Evolutionary conservation across 768 basidiomycete species (phyloP).

Genomic region (Chalciporus chontae): DNA sequence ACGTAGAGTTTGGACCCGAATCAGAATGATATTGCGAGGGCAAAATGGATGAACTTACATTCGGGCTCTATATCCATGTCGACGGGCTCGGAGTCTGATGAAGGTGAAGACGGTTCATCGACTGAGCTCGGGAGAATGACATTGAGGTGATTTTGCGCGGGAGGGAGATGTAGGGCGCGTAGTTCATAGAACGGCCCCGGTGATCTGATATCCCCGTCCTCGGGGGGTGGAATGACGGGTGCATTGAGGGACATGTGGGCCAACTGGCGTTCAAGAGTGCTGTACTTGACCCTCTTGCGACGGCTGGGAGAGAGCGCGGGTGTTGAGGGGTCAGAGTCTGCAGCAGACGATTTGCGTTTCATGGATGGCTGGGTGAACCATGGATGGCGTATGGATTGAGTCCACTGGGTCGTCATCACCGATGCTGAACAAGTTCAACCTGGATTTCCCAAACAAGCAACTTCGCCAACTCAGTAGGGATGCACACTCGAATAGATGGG

Average conservation of each 20-base stretch:
- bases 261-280: conserved; percentile 52
- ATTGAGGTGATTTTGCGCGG: conserved; percentile 3
- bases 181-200: neutral
- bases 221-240: conserved; percentile 3
- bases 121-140: conserved; percentile 35
- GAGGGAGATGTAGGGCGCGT: conserved; percentile 3
- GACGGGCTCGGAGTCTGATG: conserved; percentile 54
- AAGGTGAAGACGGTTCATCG: conserved; percentile 38
- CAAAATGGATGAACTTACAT: conserved; percentile 37
- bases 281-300: conserved; percentile 47
- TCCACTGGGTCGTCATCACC: conserved; percentile 32
- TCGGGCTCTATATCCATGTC: conserved; percentile 71
- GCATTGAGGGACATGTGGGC: conserved; percentile 43
- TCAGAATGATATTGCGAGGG: neutral
- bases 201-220: conserved; percentile 18
- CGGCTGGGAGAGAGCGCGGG: conserved; percentile 39
- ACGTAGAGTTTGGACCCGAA: neutral
- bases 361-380: conserved; percentile 39
- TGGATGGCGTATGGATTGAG: conserved; percentile 37
- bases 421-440: neutral
- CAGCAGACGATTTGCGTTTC: conserved; percentile 37
- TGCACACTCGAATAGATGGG: neutral
- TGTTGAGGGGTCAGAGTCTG: conserved; percentile 14
- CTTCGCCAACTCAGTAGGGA: too few species aligned
- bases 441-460: neutral